phyloP scores from a whole-genome alignment of 1,139 yeast genomes.

The Fermentozyma sake region DNA sequence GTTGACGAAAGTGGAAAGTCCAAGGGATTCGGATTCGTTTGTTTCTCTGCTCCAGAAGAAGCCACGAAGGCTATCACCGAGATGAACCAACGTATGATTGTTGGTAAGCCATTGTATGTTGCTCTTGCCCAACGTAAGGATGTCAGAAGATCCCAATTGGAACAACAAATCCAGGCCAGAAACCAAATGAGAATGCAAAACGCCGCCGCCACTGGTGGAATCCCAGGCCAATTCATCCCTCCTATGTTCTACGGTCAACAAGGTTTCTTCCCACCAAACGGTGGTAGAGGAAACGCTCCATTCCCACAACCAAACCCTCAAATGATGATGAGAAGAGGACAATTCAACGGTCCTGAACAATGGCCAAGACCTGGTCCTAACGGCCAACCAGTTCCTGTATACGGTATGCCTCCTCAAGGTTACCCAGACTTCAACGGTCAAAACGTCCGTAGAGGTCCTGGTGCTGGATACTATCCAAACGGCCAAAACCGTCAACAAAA shows the following conservation, averaged over 20 bases:
- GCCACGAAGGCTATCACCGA: slow-evolving; percentile 98
- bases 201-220: slow-evolving; percentile 80
- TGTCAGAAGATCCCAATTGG: slow-evolving; percentile 94
- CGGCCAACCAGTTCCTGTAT: slow-evolving; percentile 76
- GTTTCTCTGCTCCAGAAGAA: slow-evolving; percentile 97
- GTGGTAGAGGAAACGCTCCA: slow-evolving; percentile 77
- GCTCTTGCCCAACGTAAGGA: slow-evolving; percentile 99
- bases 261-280: slow-evolving; percentile 77
- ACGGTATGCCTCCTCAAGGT: slow-evolving; percentile 81
- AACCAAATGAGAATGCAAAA: slow-evolving; percentile 98
- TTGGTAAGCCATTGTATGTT: slow-evolving; percentile 95
- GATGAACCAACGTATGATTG: slow-evolving; percentile 96
- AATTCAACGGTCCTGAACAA: slow-evolving; percentile 50
- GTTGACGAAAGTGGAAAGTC: slow-evolving; percentile 92
- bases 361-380: slow-evolving; percentile 77
- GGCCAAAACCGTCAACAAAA: slow-evolving; percentile 41
- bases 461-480: slow-evolving; percentile 26
- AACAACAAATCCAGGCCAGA: slow-evolving; percentile 97
- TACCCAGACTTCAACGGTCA: slow-evolving; percentile 52
- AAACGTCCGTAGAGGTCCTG: slow-evolving; percentile 44
- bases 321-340: slow-evolving; percentile 76
- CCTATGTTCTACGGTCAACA: slow-evolving; percentile 94
- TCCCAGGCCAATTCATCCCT: slow-evolving; percentile 93
- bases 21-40: slow-evolving; percentile 97
- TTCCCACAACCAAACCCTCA: slow-evolving; percentile 86